A percentile compares a stretch with the other conserved stretches of the same genome.
These are phyloP conservation scores for Ramalina peruviana DNA, from an alignment of 495 filamentous ascomycete genomes.

Conservation along the genomic window DNA sequence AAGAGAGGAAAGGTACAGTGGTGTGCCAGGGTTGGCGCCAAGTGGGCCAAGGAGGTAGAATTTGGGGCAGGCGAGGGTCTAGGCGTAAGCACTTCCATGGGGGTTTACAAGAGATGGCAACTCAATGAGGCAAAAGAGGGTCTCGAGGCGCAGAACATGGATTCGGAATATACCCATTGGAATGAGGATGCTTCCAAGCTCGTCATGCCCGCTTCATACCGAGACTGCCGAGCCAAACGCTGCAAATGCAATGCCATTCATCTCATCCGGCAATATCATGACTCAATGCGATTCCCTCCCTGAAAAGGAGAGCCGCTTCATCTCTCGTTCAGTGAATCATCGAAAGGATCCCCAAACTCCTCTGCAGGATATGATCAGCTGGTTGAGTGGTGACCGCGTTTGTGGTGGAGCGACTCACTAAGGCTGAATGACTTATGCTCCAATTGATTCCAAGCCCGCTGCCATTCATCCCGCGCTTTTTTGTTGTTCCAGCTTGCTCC, in stretches of 20 bases:
- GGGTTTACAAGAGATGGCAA: too few species aligned
- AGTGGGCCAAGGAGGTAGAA: constrained; percentile 15
- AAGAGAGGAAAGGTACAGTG: constrained; percentile 87
- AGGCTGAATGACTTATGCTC: constrained; percentile 35
- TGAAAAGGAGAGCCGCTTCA: not conserved
- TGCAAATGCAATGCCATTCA: not conserved
- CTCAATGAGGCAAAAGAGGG: too few species aligned
- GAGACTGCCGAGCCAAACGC: not conserved
- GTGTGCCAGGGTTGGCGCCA: constrained; percentile 79
- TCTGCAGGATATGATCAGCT: constrained; percentile 17
- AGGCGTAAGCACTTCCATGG: too few species aligned
- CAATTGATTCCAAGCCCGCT: constrained; percentile 33
- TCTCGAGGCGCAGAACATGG: too few species aligned
- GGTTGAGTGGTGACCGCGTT: not conserved
- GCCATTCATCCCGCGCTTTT: constrained; percentile 47
- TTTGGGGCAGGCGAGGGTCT: not conserved
- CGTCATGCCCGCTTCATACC: too few species aligned
- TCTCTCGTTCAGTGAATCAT: constrained; percentile 36
- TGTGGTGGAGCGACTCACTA: constrained; percentile 17
- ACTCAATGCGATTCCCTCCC: not conserved
- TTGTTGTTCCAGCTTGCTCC: constrained; percentile 40
- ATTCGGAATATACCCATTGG: too few species aligned
- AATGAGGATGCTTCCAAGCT: too few species aligned
- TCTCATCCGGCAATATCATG: not conserved
- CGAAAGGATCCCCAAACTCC: constrained; percentile 43